phyloP scores from a whole-genome alignment of 257 asterid genomes.

The Fraxinus cuspidata region DNA sequence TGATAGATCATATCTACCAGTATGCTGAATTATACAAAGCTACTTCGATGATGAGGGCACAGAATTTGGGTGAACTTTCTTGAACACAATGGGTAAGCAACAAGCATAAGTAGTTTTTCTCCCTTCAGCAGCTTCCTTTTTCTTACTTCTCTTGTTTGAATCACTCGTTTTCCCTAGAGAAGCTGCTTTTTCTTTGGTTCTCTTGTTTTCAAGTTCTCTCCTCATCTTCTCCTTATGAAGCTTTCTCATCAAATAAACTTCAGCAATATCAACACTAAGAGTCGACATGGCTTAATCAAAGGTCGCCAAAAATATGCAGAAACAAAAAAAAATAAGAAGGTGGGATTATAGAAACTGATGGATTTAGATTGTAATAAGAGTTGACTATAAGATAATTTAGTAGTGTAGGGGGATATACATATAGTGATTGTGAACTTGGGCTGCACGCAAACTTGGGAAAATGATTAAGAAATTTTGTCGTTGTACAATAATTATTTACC shows the following conservation, averaged over 20 bases:
- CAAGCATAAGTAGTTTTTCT: not conserved
- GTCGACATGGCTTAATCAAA: slow-evolving; percentile 32
- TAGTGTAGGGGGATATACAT: not conserved
- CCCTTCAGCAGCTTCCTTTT: not conserved
- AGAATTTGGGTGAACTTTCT: not conserved
- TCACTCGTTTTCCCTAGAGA: not conserved
- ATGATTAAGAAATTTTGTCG: too few species aligned
- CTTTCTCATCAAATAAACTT: slow-evolving; percentile 43
- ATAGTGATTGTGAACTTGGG: slow-evolving; percentile 17
- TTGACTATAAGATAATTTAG: not conserved
- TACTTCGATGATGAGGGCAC: not conserved
- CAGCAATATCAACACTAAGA: slow-evolving; percentile 39
- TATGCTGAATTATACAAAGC: not conserved
- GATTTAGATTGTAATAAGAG: not conserved
- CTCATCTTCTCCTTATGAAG: slow-evolving; percentile 50
- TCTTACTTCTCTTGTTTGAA: not conserved
- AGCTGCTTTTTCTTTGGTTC: not conserved
- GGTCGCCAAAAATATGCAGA: not conserved
- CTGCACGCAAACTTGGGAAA: slow-evolving; percentile 23
- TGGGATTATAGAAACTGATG: not conserved
- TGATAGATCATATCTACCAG: not conserved
- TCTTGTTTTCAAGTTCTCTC: slow-evolving; percentile 27
- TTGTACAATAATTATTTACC: too few species aligned
- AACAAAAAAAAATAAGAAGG: not conserved
- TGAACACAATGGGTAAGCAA: not conserved